These are phyloP conservation scores for Lasiosphaeria miniovina DNA, from an alignment of 495 filamentous ascomycete species.

Conservation along the genomic window DNA sequence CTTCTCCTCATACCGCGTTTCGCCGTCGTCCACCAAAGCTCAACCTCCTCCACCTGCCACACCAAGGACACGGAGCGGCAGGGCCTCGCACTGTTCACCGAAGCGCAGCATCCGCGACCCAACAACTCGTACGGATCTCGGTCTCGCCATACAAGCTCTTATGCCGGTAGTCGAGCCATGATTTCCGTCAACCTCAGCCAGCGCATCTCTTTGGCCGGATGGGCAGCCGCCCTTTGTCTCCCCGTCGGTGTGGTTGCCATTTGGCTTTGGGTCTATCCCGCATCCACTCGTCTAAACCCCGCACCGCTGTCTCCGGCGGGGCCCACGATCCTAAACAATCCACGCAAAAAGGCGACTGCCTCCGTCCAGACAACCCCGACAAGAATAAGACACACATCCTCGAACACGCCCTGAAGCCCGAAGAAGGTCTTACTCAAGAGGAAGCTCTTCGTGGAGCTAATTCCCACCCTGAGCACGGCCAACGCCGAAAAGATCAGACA, in stretches of 20 bases:
- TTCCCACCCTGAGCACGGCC: too few relatives aligned
- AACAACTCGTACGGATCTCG: background rate
- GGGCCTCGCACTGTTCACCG: constrained; percentile 2
- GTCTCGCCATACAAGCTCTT: constrained; percentile 4
- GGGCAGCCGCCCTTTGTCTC: constrained; percentile 16
- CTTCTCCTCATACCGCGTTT: constrained; percentile 2
- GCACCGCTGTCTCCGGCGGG: constrained; percentile 5
- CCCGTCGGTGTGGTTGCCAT: constrained; percentile 14
- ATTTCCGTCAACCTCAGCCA: constrained; percentile 10
- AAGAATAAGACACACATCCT: constrained; percentile 15
- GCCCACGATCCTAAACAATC: background rate
- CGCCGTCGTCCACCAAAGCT: background rate
- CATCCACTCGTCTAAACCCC: constrained; percentile 1
- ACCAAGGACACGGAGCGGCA: constrained; percentile 6
- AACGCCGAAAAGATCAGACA: too few relatives aligned
- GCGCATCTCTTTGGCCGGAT: constrained; percentile 11
- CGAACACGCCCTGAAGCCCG: too few relatives aligned
- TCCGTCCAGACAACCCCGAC: constrained; percentile 18
- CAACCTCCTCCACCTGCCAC: background rate
- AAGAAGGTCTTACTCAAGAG: too few relatives aligned
- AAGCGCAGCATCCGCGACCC: constrained; percentile 1
- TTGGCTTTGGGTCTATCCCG: constrained; percentile 16
- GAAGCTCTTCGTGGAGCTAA: too few relatives aligned
- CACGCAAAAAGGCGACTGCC: constrained; percentile 8
- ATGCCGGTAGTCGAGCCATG: constrained; percentile 13